Percentiles rank a stretch among this genome's conserved stretches.
Conservation (phyloP, 2,329 filamentous ascomycete species). For the Tolypocladium amazonense region DNA sequence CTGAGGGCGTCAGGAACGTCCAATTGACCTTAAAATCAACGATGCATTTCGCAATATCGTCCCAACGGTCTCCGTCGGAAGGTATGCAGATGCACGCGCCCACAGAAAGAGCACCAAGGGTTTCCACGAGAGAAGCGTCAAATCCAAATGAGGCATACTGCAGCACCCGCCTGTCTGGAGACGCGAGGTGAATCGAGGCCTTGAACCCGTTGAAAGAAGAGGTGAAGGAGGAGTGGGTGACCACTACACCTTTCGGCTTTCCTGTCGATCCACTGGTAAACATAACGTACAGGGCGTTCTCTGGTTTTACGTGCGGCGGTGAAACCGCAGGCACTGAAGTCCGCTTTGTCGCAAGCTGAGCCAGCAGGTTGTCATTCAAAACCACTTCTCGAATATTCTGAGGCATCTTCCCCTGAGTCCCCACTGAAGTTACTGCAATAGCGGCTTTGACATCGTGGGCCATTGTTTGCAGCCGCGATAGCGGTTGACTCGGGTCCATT, state of each 20-base stretch:
- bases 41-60: constrained; percentile 8
- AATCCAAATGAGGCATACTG: not conserved
- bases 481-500: constrained; percentile 11
- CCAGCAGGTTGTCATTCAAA: not conserved
- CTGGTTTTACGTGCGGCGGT: not conserved
- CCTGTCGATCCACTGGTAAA: constrained; percentile 15
- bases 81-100: constrained; percentile 1
- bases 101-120: not conserved
- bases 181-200: constrained; percentile 1
- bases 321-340: not conserved
- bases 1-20: constrained; percentile 12
- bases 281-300: constrained; percentile 8
- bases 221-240: constrained; percentile 9
- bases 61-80: not conserved
- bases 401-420: not conserved
- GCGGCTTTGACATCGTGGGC: constrained; percentile 2
- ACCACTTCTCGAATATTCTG: not conserved
- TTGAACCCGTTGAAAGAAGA: constrained; percentile 7
- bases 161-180: constrained; percentile 3
- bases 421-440: constrained; percentile 6
- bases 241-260: constrained; percentile 12
- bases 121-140: constrained; percentile 1
- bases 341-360: not conserved
- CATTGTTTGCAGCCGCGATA: constrained; percentile 1
- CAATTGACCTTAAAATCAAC: constrained; percentile 8